These are phyloP conservation scores for Wickerhamomyces queroliae DNA, from an alignment of 805 yeast genomes.

Conservation along the genomic window DNA sequence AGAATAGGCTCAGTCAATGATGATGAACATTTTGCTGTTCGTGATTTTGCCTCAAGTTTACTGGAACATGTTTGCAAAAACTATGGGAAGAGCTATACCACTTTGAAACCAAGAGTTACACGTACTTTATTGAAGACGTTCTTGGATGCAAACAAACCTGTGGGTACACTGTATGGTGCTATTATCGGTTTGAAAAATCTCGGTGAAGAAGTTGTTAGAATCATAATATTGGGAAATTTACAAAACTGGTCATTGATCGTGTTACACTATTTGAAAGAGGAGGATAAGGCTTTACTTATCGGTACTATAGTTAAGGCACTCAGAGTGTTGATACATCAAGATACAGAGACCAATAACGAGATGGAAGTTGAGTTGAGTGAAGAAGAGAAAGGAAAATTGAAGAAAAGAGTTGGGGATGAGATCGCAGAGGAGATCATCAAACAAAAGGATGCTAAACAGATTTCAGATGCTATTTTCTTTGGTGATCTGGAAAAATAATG, in stretches of 20 bases:
- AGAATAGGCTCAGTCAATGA: constrained; percentile 58
- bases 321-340: constrained; percentile 34
- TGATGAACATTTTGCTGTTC: constrained; percentile 43
- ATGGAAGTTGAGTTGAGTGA: constrained; percentile 33
- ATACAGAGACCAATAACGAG: constrained; percentile 20
- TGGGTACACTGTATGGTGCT: constrained; percentile 91
- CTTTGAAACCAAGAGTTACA: constrained; percentile 89
- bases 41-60: constrained; percentile 85
- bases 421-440: constrained; percentile 45
- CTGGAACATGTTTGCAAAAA: constrained; percentile 71
- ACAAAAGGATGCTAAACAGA: constrained; percentile 40
- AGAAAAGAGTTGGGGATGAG: constrained; percentile 54
- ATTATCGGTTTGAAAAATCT: constrained; percentile 76
- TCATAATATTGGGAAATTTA: constrained; percentile 78
- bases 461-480: constrained; percentile 64
- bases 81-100: constrained; percentile 81
- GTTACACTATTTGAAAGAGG: constrained; percentile 31
- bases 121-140: constrained; percentile 90
- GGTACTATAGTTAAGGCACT: constrained; percentile 51
- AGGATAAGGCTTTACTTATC: constrained; percentile 44
- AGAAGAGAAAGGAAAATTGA: constrained; percentile 36
- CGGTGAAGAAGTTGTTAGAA: constrained; percentile 84
- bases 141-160: constrained; percentile 73
- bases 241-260: constrained; percentile 72
- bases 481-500: constrained; percentile 41